These are phyloP conservation scores for Metarhizium robertsii DNA, from an alignment of 2,329 filamentous ascomycete species.

Conservation along the genomic window DNA sequence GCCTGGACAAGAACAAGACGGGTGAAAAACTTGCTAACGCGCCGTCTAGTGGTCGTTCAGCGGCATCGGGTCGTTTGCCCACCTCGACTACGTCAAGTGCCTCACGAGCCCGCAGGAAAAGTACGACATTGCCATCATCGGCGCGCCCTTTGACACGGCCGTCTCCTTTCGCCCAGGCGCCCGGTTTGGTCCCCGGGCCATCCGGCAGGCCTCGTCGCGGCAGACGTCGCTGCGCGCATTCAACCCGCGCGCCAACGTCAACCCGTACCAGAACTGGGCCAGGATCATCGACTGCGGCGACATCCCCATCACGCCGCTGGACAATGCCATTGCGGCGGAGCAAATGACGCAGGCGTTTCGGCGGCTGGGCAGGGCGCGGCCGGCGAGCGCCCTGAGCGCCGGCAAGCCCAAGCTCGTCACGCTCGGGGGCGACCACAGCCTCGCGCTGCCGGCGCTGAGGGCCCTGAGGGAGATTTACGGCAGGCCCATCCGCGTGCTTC, in stretches of 20 bases:
- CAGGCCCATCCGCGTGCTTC: slow-evolving; percentile 56
- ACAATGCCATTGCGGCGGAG: slow-evolving; percentile 69
- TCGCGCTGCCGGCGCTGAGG: slow-evolving; percentile 60
- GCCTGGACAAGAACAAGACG: too few species aligned
- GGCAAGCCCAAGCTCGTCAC: slow-evolving; percentile 51
- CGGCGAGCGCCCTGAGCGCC: slow-evolving; percentile 23
- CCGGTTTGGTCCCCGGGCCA: slow-evolving; percentile 79
- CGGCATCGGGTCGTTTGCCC: slow-evolving; percentile 68
- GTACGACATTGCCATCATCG: slow-evolving; percentile 65
- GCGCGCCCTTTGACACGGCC: slow-evolving; percentile 66
- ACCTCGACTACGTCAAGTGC: slow-evolving; percentile 60
- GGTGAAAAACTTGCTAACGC: too few species aligned
- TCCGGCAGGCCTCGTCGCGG: slow-evolving; percentile 72
- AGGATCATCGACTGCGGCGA: slow-evolving; percentile 85
- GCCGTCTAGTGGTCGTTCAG: slow-evolving; percentile 41
- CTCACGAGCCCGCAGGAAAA: slow-evolving; percentile 52
- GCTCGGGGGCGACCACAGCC: slow-evolving; percentile 64
- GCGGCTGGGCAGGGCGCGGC: slow-evolving; percentile 46
- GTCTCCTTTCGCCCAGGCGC: slow-evolving; percentile 63
- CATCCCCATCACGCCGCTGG: slow-evolving; percentile 77
- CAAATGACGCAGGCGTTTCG: slow-evolving; percentile 79
- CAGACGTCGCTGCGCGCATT: slow-evolving; percentile 70
- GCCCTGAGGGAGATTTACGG: slow-evolving; percentile 55
- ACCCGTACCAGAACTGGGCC: slow-evolving; percentile 76
- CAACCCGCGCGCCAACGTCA: slow-evolving; percentile 74